Percentiles rank a stretch among this genome's conserved stretches.
Evolutionary conservation across 306 rosid genomes (phyloP).

Genomic region (Argentina anserina): DNA sequence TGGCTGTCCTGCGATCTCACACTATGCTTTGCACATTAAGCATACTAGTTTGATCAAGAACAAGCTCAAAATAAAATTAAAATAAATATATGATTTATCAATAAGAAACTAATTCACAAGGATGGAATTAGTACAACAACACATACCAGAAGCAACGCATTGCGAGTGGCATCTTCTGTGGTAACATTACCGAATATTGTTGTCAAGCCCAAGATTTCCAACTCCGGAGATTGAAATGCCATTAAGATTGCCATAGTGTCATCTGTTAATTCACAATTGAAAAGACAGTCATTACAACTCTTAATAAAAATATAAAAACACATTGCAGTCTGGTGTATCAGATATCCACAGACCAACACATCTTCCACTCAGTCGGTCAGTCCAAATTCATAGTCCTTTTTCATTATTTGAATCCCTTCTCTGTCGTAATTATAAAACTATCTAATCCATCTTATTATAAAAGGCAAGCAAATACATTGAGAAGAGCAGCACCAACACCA

Average conservation of each 20-base stretch:
- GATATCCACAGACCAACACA: background rate
- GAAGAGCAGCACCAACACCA: background rate
- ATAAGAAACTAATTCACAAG: background rate
- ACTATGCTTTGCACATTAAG: slow-evolving; percentile 81
- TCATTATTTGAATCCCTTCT: background rate
- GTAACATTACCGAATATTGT: slow-evolving; percentile 71
- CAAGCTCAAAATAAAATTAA: slow-evolving; percentile 24
- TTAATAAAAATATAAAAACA: background rate
- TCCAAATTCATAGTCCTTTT: background rate
- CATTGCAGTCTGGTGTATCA: background rate
- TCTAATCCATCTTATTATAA: background rate
- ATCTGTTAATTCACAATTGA: slow-evolving; percentile 41
- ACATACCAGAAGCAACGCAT: slow-evolving; percentile 91
- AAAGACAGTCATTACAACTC: background rate
- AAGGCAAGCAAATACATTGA: background rate
- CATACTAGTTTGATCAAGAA: slow-evolving; percentile 50
- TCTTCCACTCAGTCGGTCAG: background rate
- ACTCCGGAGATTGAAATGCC: slow-evolving; percentile 76
- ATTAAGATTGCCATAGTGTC: slow-evolving; percentile 86
- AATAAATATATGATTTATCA: background rate
- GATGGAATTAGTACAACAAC: slow-evolving; percentile 15
- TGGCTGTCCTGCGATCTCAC: slow-evolving; percentile 88
- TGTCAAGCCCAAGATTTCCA: slow-evolving; percentile 79
- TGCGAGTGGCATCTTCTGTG: slow-evolving; percentile 64
- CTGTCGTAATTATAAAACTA: background rate